These are phyloP conservation scores for Anthoceros angustus DNA, from an alignment of 225 moss, liverwort and hornwort species.

Conservation along the genomic window DNA sequence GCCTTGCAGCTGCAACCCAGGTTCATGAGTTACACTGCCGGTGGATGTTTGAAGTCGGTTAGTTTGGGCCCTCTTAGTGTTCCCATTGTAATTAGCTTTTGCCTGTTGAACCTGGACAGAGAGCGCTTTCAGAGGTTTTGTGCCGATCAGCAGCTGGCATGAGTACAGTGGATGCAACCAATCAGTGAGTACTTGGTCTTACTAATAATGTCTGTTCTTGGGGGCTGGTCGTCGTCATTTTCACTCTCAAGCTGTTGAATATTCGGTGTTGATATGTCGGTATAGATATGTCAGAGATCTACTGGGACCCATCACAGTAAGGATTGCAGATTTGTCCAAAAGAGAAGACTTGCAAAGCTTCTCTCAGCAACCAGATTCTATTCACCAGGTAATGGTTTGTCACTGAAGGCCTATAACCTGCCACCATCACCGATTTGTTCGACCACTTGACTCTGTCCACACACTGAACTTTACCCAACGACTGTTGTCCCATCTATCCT, in stretches of 20 bases:
- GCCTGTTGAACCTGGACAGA: conserved; percentile 24
- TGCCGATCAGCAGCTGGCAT: conserved; percentile 97
- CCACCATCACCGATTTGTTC: no score
- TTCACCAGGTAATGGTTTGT: conserved; percentile 46
- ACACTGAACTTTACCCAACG: no score
- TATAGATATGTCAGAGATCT: conserved; percentile 90
- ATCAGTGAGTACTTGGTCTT: conserved; percentile 49
- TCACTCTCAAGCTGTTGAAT: background rate
- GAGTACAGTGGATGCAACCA: conserved; percentile 89
- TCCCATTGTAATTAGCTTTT: background rate
- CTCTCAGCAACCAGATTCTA: conserved; percentile 85
- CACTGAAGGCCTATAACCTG: no score
- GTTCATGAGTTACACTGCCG: conserved; percentile 16
- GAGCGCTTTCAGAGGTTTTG: conserved; percentile 83
- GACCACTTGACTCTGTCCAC: no score
- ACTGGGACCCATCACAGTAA: conserved; percentile 69
- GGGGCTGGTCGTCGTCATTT: background rate
- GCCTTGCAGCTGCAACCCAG: conserved; percentile 82
- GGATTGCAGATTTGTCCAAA: conserved; percentile 48
- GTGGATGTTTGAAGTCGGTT: background rate
- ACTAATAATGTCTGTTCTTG: background rate
- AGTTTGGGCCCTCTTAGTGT: conserved; percentile 9
- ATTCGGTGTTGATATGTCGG: conserved; percentile 4
- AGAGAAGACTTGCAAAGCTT: conserved; percentile 73
- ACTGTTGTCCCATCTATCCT: no score